phyloP scores from a whole-genome alignment of 2,329 filamentous ascomycete genomes.

The Fusarium napiforme region DNA sequence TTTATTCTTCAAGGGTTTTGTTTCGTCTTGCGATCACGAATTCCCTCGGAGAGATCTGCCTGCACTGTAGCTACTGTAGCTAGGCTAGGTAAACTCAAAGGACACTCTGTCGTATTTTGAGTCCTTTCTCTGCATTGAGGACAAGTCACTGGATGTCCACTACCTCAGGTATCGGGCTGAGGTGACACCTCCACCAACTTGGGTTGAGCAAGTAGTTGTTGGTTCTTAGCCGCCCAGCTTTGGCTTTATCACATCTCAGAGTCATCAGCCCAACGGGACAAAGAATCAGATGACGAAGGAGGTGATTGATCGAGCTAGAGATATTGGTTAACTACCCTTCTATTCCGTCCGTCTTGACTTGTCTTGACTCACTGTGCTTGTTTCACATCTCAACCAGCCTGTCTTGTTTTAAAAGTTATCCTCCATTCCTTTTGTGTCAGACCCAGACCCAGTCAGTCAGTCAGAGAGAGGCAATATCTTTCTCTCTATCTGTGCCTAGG shows the following conservation, averaged over 20 bases:
- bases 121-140: not conserved
- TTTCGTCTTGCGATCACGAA: constrained; percentile 28
- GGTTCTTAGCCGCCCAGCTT: constrained; percentile 40
- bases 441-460: not conserved
- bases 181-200: constrained; percentile 28
- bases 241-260: constrained; percentile 39
- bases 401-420: constrained; percentile 26
- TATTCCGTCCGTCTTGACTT: constrained; percentile 1
- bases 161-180: not conserved
- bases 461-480: not conserved
- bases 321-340: not conserved
- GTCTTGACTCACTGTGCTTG: constrained; percentile 21
- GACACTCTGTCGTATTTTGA: not conserved
- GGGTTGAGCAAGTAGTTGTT: constrained; percentile 32
- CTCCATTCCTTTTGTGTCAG: not conserved
- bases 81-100: not conserved
- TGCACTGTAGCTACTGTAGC: not conserved
- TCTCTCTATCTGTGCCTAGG: not conserved
- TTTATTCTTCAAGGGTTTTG: constrained; percentile 9
- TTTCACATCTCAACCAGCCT: constrained; percentile 26
- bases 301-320: not conserved
- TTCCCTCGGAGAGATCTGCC: not conserved
- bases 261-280: constrained; percentile 34
- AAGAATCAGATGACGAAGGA: constrained; percentile 37
- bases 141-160: not conserved